A percentile compares a stretch with the other conserved stretches of the same genome.
phyloP scores from a whole-genome alignment of 495 filamentous ascomycete genomes.

The Hypoxylon fuscum region DNA sequence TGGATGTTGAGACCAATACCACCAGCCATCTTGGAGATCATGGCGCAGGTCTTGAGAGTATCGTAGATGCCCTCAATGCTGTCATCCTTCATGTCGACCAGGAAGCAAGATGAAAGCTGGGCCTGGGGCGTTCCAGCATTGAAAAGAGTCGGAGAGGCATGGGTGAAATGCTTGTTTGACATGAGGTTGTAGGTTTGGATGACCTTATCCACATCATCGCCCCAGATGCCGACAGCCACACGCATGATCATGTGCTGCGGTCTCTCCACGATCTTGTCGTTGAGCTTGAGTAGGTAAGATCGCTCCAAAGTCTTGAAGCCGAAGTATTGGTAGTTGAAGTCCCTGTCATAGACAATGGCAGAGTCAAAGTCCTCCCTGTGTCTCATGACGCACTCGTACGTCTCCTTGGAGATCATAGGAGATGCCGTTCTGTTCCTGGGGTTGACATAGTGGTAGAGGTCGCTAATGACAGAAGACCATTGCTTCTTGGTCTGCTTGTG shows the following conservation, averaged over 20 bases:
- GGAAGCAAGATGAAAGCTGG: slow-evolving; percentile 96
- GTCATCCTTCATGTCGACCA: slow-evolving; percentile 98
- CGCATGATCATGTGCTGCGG: slow-evolving; percentile 99
- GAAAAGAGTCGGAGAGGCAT: slow-evolving; percentile 97
- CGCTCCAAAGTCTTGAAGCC: slow-evolving; percentile 99
- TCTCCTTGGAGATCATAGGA: slow-evolving; percentile 91
- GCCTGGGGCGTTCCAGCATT: slow-evolving; percentile 94
- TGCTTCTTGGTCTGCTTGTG: slow-evolving; percentile 99
- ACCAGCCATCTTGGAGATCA: slow-evolving; percentile 99
- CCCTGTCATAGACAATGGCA: slow-evolving; percentile 97
- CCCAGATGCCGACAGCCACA: slow-evolving; percentile 96
- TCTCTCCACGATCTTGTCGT: slow-evolving; percentile 93
- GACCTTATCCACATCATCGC: slow-evolving; percentile 89
- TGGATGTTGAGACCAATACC: slow-evolving; percentile 97
- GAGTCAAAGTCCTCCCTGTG: slow-evolving; percentile 97
- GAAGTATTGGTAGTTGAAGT: slow-evolving; percentile 99
- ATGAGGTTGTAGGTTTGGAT: slow-evolving; percentile 98
- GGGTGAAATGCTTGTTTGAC: slow-evolving; percentile 97
- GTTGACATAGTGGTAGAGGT: slow-evolving; percentile 96
- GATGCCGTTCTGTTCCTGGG: slow-evolving; percentile 85
- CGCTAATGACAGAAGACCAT: slow-evolving; percentile 90
- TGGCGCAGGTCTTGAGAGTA: slow-evolving; percentile 97
- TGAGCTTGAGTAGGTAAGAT: slow-evolving; percentile 91
- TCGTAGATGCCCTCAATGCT: slow-evolving; percentile 99
- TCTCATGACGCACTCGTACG: slow-evolving; percentile 91